Percentiles rank a stretch among this genome's conserved stretches.
These are phyloP conservation scores for Euphorbia tirucalli DNA, from an alignment of 345 rosid species.

Conservation along the genomic window DNA sequence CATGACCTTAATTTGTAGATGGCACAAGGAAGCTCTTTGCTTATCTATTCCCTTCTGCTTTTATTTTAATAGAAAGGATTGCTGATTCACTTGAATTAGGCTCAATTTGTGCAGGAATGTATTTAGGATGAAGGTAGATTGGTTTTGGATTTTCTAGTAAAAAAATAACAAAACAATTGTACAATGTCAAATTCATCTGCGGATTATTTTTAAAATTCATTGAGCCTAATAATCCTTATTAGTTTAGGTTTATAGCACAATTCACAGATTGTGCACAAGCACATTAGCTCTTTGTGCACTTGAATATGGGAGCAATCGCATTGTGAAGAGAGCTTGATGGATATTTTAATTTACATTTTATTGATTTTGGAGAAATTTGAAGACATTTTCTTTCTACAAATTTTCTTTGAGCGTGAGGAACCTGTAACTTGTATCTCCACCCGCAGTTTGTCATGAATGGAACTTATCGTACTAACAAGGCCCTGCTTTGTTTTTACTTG, in stretches of 20 bases:
- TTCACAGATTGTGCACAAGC: background rate
- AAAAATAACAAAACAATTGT: background rate
- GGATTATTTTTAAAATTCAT: background rate
- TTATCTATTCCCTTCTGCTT: background rate
- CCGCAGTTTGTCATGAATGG: background rate
- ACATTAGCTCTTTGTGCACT: background rate
- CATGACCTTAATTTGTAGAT: background rate
- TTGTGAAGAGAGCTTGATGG: background rate
- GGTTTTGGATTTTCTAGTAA: background rate
- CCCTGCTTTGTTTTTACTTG: background rate
- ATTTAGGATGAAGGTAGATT: background rate
- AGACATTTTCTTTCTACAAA: background rate
- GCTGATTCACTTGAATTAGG: background rate
- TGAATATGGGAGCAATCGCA: background rate
- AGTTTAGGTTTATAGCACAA: background rate
- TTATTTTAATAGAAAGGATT: background rate
- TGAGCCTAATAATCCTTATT: background rate
- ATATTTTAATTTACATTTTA: background rate
- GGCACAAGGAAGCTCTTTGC: background rate
- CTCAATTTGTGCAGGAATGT: background rate
- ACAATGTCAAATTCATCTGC: background rate
- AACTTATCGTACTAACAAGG: background rate
- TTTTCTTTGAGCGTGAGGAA: background rate
- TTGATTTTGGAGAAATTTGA: background rate
- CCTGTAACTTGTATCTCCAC: background rate